Conservation (phyloP, 352 stramenopile genomes). For the Phytopythium chamaehyphon region DNA sequence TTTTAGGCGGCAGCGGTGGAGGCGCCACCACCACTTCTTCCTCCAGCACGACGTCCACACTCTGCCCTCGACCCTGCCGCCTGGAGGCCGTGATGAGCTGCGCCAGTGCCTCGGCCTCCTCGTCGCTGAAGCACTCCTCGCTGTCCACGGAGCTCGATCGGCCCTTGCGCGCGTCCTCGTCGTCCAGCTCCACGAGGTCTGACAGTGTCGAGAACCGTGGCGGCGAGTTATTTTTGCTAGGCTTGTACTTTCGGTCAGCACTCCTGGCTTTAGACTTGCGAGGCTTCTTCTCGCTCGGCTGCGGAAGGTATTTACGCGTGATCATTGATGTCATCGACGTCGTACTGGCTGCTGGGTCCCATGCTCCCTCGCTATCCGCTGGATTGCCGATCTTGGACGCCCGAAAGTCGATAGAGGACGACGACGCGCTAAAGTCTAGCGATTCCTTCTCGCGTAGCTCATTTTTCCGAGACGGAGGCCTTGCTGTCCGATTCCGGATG, state of each 20-base stretch:
- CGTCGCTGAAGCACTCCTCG: constrained; percentile 18
- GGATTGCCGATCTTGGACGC: not conserved
- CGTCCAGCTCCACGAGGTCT: constrained; percentile 16
- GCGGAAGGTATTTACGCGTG: constrained; percentile 27
- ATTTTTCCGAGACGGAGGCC: not conserved
- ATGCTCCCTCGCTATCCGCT: not conserved
- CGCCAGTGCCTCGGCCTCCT: constrained; percentile 21
- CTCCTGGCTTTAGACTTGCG: not conserved
- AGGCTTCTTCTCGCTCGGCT: constrained; percentile 1
- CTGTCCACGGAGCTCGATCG: constrained; percentile 12
- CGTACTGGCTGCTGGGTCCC: constrained; percentile 18
- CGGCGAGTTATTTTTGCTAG: constrained; percentile 6
- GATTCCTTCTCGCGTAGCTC: constrained; percentile 20
- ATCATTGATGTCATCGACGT: constrained; percentile 30
- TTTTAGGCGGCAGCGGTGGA: constrained; percentile 3
- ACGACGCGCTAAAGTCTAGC: constrained; percentile 35
- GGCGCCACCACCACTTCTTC: not conserved
- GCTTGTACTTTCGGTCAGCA: not conserved
- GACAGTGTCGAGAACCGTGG: constrained; percentile 15
- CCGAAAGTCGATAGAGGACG: constrained; percentile 15
- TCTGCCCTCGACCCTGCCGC: constrained; percentile 1
- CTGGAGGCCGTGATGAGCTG: constrained; percentile 24
- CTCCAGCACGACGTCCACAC: not conserved
- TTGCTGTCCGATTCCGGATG: constrained; percentile 4
- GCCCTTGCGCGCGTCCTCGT: constrained; percentile 10